Evolutionary conservation across 2,329 filamentous ascomycete genomes (phyloP).

Genomic region (Colletotrichum graminicola): DNA sequence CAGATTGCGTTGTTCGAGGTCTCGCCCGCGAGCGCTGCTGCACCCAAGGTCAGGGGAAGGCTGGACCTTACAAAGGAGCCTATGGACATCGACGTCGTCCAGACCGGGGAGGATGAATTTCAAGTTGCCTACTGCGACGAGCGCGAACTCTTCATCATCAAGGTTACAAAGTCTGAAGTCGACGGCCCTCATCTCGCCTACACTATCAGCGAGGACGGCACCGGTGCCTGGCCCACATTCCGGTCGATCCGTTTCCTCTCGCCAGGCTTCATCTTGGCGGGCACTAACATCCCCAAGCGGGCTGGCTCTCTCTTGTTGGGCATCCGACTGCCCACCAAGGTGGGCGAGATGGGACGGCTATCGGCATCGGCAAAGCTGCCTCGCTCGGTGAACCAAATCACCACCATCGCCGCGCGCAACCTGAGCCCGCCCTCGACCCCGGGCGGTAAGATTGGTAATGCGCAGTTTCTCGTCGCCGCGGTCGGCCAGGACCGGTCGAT

Average conservation of each 20-base stretch:
- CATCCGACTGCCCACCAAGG: conserved; percentile 61
- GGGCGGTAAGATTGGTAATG: conserved; percentile 66
- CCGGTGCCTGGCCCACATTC: conserved; percentile 62
- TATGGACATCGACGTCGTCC: conserved; percentile 77
- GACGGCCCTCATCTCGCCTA: conserved; percentile 66
- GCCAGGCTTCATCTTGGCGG: conserved; percentile 67
- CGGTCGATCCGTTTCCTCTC: conserved; percentile 71
- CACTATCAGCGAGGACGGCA: conserved; percentile 64
- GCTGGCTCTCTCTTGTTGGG: conserved; percentile 69
- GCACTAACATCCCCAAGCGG: conserved; percentile 69
- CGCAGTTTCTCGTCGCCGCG: conserved; percentile 85
- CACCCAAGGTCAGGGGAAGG: conserved; percentile 61
- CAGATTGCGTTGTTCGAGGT: conserved; percentile 87
- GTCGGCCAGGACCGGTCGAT: conserved; percentile 85
- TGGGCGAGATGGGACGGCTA: conserved; percentile 58
- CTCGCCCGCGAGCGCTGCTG: conserved; percentile 62
- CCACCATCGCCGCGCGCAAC: conserved; percentile 81
- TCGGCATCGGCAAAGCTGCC: conserved; percentile 70
- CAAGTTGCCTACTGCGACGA: conserved; percentile 84
- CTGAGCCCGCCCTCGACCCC: conserved; percentile 69
- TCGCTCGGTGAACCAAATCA: conserved; percentile 77
- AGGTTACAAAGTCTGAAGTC: conserved; percentile 57
- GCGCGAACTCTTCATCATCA: conserved; percentile 77
- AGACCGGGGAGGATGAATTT: conserved; percentile 72
- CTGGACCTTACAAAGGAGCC: conserved; percentile 68